Conservation (phyloP, 2,329 filamentous ascomycete species). For the Curvularia verruculosa region DNA sequence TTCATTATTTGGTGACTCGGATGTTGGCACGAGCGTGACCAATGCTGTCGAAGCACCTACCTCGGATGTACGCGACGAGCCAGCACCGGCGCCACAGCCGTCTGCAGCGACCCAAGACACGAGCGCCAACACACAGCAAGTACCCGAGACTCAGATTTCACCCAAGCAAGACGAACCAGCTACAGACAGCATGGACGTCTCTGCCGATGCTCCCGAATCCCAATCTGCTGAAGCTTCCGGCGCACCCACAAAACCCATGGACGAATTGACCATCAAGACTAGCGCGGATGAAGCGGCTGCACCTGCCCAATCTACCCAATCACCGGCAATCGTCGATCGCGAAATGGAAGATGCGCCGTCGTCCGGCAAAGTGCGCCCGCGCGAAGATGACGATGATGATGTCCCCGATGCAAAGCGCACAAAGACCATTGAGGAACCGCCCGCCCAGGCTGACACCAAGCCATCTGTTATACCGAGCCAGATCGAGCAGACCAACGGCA, state of each 20-base stretch:
- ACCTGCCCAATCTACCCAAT: conserved; percentile 26
- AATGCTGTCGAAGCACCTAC: conserved; percentile 51
- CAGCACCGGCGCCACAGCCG: conserved; percentile 17
- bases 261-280: conserved; percentile 40
- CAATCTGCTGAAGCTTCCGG: conserved; percentile 21
- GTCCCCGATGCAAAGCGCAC: conserved; percentile 77
- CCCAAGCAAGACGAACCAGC: conserved; percentile 20
- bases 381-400: conserved; percentile 63
- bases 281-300: conserved; percentile 21
- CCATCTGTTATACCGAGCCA: conserved; percentile 50
- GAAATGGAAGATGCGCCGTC: conserved; percentile 50
- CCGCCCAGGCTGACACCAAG: conserved; percentile 51
- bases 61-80: conserved; percentile 45
- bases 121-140: conserved; percentile 37
- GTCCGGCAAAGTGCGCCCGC: conserved; percentile 65
- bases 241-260: conserved; percentile 44
- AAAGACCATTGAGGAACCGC: conserved; percentile 64
- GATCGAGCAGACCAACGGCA: conserved; percentile 40
- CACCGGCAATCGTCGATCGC: conserved; percentile 36
- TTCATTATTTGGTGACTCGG: conserved; percentile 47
- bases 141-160: conserved; percentile 38
- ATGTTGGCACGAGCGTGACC: conserved; percentile 38
- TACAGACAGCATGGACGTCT: conserved; percentile 39
- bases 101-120: conserved; percentile 26
- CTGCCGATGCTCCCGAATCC: conserved; percentile 23